phyloP scores from a whole-genome alignment of 306 rosid species.

The Casuarina equisetifolia region DNA sequence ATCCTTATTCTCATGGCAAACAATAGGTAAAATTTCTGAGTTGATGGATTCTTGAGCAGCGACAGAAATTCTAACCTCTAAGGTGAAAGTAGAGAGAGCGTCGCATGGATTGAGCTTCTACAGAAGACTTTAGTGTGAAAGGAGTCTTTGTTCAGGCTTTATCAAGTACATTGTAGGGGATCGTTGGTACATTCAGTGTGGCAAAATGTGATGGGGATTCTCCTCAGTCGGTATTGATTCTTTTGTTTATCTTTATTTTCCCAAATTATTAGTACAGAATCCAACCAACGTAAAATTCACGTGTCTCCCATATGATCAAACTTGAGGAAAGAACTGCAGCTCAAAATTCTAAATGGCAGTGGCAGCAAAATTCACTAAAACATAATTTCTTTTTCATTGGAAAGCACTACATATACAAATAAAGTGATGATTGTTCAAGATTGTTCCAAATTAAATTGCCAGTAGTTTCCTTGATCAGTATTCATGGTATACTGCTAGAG shows the following conservation, averaged over 20 bases:
- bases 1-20: background rate
- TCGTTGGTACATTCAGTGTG: background rate
- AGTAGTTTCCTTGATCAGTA: background rate
- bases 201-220: background rate
- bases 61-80: background rate
- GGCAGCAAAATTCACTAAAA: background rate
- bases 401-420: background rate
- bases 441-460: background rate
- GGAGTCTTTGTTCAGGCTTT: background rate
- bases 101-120: background rate
- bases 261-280: background rate
- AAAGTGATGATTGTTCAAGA: background rate
- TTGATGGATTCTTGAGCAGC: background rate
- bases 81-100: background rate
- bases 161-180: background rate
- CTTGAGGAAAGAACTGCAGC: background rate
- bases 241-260: background rate
- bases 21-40: background rate
- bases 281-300: background rate
- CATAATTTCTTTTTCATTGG: background rate
- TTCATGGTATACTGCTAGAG: background rate
- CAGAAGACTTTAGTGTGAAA: background rate
- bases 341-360: background rate
- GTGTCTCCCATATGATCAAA: background rate
- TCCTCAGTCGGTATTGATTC: background rate